Base-by-base conservation (phyloP, 148 eudicot species). In the Pharnaceum exiguum region DNA sequence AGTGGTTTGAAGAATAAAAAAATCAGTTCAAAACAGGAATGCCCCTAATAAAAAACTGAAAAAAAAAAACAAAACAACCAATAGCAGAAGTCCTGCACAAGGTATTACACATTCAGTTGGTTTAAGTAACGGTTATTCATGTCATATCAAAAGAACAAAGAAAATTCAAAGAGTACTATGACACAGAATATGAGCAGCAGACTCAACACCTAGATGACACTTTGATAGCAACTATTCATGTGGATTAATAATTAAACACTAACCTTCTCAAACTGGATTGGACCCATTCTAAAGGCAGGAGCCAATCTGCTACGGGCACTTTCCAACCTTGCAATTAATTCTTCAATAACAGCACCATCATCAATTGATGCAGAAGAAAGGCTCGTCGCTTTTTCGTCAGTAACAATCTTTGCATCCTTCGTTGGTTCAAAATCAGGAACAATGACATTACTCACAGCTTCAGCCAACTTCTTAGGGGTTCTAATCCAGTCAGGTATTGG, bases 221-320 rank as follows among this genome's bases (percentile, higher is more conserved):
- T 37, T 7, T 1, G 10, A 24, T 37, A 17, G 45, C 37, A 36
- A 28, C 2, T 28, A 57, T 10, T 39, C 17, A 57, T 26, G 40
- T n/a, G n/a, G 29, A 37, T 10, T 6, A 38, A 23, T 16, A 43
- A 65, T 19, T 43, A 29, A 31, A 46, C 15, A 35, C 69, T 17
- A 49, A 78, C 91, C 91, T 85, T 85, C 69, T 83, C 85, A 72
- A 85, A 85, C 66, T 69, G 82, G 51, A 85, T 75, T n/a, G 87
- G 87, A 16, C 68, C 79, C 91, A 85, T 85, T 50, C 71, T 74
- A 77, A 71, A 85, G 51, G 79, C 75, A 37, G 69, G 51, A 18
- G 80, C 62, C 57, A 81, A 54, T 45, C 67, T 71, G 23, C 54
- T 46, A 48, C 67, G 65, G 57, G 70, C 63, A 4, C 32, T 47